phyloP scores from a whole-genome alignment of 1,284 basidiomycete genomes.

The Agroathelia rolfsii region DNA sequence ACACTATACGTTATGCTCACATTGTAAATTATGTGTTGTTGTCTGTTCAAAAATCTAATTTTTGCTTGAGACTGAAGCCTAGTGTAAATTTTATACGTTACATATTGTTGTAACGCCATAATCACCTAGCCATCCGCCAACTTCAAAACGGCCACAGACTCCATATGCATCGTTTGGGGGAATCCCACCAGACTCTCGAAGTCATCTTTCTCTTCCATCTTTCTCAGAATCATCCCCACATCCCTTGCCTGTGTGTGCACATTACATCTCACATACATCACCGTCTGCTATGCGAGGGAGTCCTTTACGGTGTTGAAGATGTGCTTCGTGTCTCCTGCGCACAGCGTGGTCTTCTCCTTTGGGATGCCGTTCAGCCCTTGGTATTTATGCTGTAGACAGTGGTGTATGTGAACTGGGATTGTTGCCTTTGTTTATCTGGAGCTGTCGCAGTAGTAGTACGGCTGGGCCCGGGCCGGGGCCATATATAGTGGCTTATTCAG shows the following conservation, averaged over 20 bases:
- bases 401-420: slow-evolving; percentile 92
- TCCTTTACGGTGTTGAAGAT: slow-evolving; percentile 57
- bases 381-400: slow-evolving; percentile 61
- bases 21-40: too few relatives aligned
- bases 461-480: too few relatives aligned
- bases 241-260: slow-evolving; percentile 83
- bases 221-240: slow-evolving; percentile 59
- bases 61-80: too few relatives aligned
- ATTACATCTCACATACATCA: slow-evolving; percentile 93
- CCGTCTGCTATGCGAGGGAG: slow-evolving; percentile 61
- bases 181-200: slow-evolving; percentile 80
- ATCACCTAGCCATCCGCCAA: too few relatives aligned
- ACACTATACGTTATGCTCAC: too few relatives aligned
- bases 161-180: slow-evolving; percentile 88
- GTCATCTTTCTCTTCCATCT: slow-evolving; percentile 42
- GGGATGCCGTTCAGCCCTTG: slow-evolving; percentile 67
- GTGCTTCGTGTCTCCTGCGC: slow-evolving; percentile 59
- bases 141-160: slow-evolving; percentile 69
- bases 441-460: too few relatives aligned
- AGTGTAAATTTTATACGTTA: too few relatives aligned
- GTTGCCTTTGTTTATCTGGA: too few relatives aligned
- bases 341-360: slow-evolving; percentile 38
- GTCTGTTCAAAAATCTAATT: too few relatives aligned
- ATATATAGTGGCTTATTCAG: too few relatives aligned
- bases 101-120: too few relatives aligned